These are phyloP conservation scores for Allium cepa DNA, from an alignment of 106 monocot species.

Conservation along the genomic window DNA sequence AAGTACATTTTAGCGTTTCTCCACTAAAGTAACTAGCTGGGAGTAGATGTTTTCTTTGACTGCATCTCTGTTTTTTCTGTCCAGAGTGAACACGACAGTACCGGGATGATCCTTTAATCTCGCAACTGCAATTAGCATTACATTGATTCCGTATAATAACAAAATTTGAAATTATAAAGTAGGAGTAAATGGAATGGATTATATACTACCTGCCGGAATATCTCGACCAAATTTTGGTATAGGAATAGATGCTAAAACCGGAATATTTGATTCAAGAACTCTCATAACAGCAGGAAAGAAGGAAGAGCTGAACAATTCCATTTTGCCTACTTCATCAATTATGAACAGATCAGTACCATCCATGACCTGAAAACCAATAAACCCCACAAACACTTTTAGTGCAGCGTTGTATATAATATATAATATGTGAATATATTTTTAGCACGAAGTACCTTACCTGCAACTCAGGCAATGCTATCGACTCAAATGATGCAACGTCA, in stretches of 20 bases:
- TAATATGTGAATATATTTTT: neutral
- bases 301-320: conserved; percentile 77
- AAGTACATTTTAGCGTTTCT: conserved; percentile 6
- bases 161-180: too few species aligned
- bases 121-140: conserved; percentile 33
- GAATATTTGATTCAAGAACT: conserved; percentile 72
- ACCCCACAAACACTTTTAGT: too few species aligned
- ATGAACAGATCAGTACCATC: conserved; percentile 74
- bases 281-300: conserved; percentile 79
- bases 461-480: conserved; percentile 75
- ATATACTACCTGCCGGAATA: conserved; percentile 63
- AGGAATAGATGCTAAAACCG: conserved; percentile 75
- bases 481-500: conserved; percentile 79
- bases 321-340: conserved; percentile 96
- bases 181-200: too few species aligned
- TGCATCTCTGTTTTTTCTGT: conserved; percentile 55
- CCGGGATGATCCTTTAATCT: conserved; percentile 84
- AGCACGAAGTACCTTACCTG: conserved; percentile 25
- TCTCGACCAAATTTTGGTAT: conserved; percentile 60
- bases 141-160: neutral
- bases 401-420: neutral
- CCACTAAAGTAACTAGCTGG: conserved; percentile 40
- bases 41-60: conserved; percentile 49
- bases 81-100: conserved; percentile 54
- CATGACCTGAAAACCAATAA: conserved; percentile 40